phyloP scores from a whole-genome alignment of 441 rosid genomes.

The Jatropha multifida region DNA sequence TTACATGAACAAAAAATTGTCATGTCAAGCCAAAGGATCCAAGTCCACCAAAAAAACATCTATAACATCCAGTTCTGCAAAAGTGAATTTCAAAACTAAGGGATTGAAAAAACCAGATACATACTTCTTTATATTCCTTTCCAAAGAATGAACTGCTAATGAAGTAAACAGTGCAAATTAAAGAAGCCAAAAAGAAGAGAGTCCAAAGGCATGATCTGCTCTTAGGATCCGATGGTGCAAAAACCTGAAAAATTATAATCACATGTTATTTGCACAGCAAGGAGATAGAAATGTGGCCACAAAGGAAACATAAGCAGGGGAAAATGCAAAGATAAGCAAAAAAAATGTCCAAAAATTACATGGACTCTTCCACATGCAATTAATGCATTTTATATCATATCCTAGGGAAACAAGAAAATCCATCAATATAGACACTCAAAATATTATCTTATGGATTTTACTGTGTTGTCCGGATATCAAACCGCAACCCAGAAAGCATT shows the following conservation, averaged over 20 bases:
- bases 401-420: neutral
- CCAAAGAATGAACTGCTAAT: constrained; percentile 43
- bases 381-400: neutral
- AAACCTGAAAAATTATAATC: constrained; percentile 33
- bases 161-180: constrained; percentile 64
- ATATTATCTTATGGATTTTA: neutral
- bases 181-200: constrained; percentile 43
- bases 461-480: neutral
- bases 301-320: neutral
- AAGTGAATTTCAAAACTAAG: constrained; percentile 5
- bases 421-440: neutral
- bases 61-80: neutral
- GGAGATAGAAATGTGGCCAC: neutral
- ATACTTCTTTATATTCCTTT: constrained; percentile 57
- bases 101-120: constrained; percentile 14
- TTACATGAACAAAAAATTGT: neutral
- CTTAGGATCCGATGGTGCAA: constrained; percentile 43
- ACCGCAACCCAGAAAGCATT: neutral
- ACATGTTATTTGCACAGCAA: neutral
- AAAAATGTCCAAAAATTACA: neutral
- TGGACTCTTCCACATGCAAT: neutral
- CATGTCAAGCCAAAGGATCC: neutral
- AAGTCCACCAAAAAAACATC: neutral
- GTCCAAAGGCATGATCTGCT: constrained; percentile 59
- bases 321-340: neutral